phyloP scores from a whole-genome alignment of 73 alveolate genomes.

The Paramecium octaurelia region DNA sequence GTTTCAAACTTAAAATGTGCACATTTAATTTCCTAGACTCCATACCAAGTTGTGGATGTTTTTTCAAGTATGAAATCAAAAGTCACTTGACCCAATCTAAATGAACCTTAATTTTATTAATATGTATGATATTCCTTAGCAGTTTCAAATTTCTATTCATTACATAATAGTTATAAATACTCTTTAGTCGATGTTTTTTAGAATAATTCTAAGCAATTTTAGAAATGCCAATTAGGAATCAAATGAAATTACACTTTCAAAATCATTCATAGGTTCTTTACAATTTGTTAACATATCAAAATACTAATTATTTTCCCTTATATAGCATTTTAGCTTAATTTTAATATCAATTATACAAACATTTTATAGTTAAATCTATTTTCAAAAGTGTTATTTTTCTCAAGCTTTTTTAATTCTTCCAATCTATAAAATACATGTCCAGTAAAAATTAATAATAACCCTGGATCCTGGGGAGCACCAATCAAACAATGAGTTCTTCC shows the following conservation, averaged over 20 bases:
- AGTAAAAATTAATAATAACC: not conserved
- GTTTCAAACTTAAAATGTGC: constrained; percentile 19
- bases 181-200: not conserved
- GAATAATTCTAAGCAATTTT: not conserved
- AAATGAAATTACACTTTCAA: constrained; percentile 11
- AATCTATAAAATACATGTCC: constrained; percentile 5
- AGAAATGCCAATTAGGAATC: not conserved
- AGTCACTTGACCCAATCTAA: not conserved
- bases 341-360: not conserved
- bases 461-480: constrained; percentile 21
- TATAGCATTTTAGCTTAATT: constrained; percentile 1
- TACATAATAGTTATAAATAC: not conserved
- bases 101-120: not conserved
- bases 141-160: not conserved
- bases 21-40: not conserved
- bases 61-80: constrained; percentile 28
- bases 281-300: not conserved
- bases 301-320: not conserved
- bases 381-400: not conserved
- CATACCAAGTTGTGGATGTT: constrained; percentile 14
- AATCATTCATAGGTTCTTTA: not conserved
- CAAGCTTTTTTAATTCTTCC: not conserved
- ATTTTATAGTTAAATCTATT: constrained; percentile 30
- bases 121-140: not conserved
- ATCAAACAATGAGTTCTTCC: constrained; percentile 40